Evolutionary conservation across 2,329 filamentous ascomycete species (phyloP), one percentile per base, ranked within the genome.

Genomic region (Trichoderma pleuroti): DNA sequence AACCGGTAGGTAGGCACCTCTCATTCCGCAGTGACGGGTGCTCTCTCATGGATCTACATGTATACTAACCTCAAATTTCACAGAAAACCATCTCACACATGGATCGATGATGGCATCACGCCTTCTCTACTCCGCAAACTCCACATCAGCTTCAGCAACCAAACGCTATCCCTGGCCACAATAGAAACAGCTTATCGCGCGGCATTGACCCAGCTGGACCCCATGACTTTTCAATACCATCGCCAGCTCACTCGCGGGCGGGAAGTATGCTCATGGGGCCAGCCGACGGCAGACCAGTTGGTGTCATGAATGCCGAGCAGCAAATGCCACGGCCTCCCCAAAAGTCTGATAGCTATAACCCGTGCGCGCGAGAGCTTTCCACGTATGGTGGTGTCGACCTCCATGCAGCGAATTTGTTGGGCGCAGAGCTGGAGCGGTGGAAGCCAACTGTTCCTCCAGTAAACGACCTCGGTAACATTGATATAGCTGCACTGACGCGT

Each of bases 401-500:
- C 14, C 84, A 88, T 46, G 87, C 90, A 6, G 83, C 93, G 26
- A 85, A 84, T 68, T 87, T 88, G 63, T 80, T 94, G 63, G 91
- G 91, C 6, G 84, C 86, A 39, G 89, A 93, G 60, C 85, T 97
- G 46, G 84, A 89, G 63, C 85, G 86, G 57, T 85, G 89, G 76
- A 92, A 90, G 76, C 93, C 94, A 0, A 91, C 92, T 70, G 86
- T 94, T 46, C 95, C 96, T 0, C 83, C 85, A 3, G 85, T 94
- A 21, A 84, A 87, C 26, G 94, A 98, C 75, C 86, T 98, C 66
- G 96, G 95, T 10, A 87, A 93, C 24, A 92, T 98, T 73, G 95
- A 99, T 77, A 91, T 98, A 32, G 91, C 94, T 74, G 94, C 95
- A 24, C 85, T 99, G 52, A 97, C 91, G 0, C 92, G 94, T 84